Evolutionary conservation across 805 yeast species (phyloP).

Genomic region (Barnettozyma californica): DNA sequence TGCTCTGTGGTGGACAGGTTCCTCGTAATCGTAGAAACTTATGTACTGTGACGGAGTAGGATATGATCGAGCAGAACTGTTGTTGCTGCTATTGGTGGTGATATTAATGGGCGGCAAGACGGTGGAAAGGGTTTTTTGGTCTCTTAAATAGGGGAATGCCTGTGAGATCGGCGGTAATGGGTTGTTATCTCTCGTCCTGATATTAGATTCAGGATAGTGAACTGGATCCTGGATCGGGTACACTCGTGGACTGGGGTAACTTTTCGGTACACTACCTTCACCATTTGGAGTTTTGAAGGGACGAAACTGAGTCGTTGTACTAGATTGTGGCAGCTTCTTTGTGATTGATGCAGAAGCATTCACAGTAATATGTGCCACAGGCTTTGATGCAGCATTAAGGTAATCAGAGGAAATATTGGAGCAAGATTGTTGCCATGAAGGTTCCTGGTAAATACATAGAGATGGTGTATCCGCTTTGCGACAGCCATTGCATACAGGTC

Average conservation of each 20-base stretch:
- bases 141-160: not conserved
- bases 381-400: slow-evolving; percentile 18
- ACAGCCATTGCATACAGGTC: slow-evolving; percentile 52
- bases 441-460: slow-evolving; percentile 48
- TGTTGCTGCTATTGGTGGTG: not conserved
- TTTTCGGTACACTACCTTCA: not conserved
- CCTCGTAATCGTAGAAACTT: slow-evolving; percentile 27
- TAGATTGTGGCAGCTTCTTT: not conserved
- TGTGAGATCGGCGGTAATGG: not conserved
- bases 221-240: not conserved
- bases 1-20: slow-evolving; percentile 27
- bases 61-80: not conserved
- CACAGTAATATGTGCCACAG: slow-evolving; percentile 21
- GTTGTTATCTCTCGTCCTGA: not conserved
- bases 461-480: slow-evolving; percentile 42
- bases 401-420: slow-evolving; percentile 12
- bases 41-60: slow-evolving; percentile 10
- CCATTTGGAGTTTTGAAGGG: not conserved
- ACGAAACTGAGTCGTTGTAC: not conserved
- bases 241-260: not conserved
- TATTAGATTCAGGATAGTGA: not conserved
- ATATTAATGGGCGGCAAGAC: not conserved
- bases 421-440: slow-evolving; percentile 48
- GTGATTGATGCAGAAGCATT: not conserved
- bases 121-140: not conserved